Evolutionary conservation across 2,329 filamentous ascomycete species (phyloP).

Genomic region (Podosphaera xanthii): DNA sequence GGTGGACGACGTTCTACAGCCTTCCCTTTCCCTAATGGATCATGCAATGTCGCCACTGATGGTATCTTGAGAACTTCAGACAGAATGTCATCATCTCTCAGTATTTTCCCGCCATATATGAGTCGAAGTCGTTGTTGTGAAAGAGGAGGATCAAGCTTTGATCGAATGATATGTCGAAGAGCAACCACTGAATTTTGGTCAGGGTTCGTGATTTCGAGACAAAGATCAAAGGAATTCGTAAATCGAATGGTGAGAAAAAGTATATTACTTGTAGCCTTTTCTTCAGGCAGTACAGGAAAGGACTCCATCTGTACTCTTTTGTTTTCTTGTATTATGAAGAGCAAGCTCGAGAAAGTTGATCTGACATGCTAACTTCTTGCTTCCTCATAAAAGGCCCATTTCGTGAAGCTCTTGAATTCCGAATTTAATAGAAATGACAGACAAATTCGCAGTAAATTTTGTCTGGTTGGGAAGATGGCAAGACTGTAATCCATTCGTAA

Average conservation of each 20-base stretch:
- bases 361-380: too few species aligned
- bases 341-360: not conserved
- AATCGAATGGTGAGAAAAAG: slow-evolving; percentile 77
- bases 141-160: slow-evolving; percentile 37
- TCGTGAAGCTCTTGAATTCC: too few species aligned
- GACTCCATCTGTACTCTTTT: not conserved
- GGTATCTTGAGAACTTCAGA: slow-evolving; percentile 42
- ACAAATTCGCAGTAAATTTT: too few species aligned
- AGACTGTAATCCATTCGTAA: too few species aligned
- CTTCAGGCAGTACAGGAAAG: not conserved
- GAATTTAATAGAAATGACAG: too few species aligned
- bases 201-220: slow-evolving; percentile 50
- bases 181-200: slow-evolving; percentile 47
- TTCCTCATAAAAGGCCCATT: too few species aligned
- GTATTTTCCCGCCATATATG: slow-evolving; percentile 72
- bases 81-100: slow-evolving; percentile 50
- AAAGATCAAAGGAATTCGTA: slow-evolving; percentile 62
- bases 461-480: too few species aligned
- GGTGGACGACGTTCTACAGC: slow-evolving; percentile 23
- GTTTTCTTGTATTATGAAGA: not conserved
- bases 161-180: slow-evolving; percentile 64
- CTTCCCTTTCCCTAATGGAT: slow-evolving; percentile 42
- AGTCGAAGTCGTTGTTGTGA: slow-evolving; percentile 56
- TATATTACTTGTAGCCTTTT: slow-evolving; percentile 13
- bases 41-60: slow-evolving; percentile 22